Conservation (phyloP, 495 filamentous ascomycete species). For the Aspergillus bridgeri region DNA sequence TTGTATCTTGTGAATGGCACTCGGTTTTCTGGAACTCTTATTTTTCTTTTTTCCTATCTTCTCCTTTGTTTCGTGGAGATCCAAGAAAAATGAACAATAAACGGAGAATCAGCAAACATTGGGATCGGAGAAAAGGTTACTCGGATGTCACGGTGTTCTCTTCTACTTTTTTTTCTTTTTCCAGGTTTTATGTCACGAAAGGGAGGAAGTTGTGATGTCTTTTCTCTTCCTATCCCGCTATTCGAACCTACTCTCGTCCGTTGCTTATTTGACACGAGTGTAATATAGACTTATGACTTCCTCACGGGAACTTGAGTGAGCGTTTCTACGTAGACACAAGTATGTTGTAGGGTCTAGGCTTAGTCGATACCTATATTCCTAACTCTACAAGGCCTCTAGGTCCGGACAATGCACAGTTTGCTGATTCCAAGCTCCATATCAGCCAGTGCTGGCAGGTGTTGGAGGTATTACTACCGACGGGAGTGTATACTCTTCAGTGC, state of each 20-base stretch:
- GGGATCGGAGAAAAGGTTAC: constrained; percentile 26
- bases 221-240: constrained; percentile 28
- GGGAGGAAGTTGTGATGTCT: constrained; percentile 35
- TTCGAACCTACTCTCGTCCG: constrained; percentile 20
- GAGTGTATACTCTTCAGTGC: too few relatives aligned
- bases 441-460: too few relatives aligned
- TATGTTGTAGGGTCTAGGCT: too few relatives aligned
- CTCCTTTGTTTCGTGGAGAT: not conserved
- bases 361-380: too few relatives aligned
- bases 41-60: not conserved
- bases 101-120: constrained; percentile 8
- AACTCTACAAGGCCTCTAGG: too few relatives aligned
- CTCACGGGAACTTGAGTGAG: constrained; percentile 22
- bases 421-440: too few relatives aligned
- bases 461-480: too few relatives aligned
- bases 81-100: constrained; percentile 6
- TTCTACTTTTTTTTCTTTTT: constrained; percentile 12
- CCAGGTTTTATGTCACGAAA: constrained; percentile 18
- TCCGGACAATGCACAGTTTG: too few relatives aligned
- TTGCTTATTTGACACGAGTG: constrained; percentile 26
- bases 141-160: constrained; percentile 24
- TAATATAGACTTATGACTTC: constrained; percentile 42
- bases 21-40: constrained; percentile 21
- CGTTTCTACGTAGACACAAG: constrained; percentile 3
- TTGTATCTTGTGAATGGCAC: constrained; percentile 39